Evolutionary conservation across 202 grass and related monocot genomes (phyloP).

Genomic region (Panicum hallii): DNA sequence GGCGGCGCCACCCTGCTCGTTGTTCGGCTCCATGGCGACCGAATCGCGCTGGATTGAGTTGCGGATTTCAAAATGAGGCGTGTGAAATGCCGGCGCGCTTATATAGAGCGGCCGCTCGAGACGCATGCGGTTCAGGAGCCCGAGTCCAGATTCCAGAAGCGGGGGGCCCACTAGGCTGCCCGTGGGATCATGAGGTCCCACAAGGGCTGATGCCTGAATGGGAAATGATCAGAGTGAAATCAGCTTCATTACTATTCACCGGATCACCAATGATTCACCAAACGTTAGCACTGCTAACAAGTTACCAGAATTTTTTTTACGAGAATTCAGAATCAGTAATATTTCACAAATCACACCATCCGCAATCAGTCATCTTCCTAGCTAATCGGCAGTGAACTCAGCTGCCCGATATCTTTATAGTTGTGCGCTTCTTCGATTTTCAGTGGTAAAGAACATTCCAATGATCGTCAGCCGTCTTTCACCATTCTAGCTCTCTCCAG

Average conservation of each 20-base stretch:
- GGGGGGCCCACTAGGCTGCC: too few relatives aligned
- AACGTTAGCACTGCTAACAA: background rate
- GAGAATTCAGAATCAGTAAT: background rate
- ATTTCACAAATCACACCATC: conserved; percentile 22
- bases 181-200: background rate
- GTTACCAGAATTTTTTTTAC: background rate
- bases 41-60: background rate
- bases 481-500: conserved; percentile 69
- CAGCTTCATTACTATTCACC: conserved; percentile 1
- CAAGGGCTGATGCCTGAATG: background rate
- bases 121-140: background rate
- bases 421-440: background rate
- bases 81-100: background rate
- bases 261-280: background rate
- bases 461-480: conserved; percentile 51
- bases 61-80: background rate
- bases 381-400: background rate
- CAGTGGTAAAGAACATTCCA: background rate
- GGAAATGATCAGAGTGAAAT: background rate
- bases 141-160: background rate
- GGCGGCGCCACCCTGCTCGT: background rate
- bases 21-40: conserved; percentile 15
- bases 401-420: background rate
- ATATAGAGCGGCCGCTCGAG: background rate
- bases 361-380: background rate